Conservation (phyloP, 805 yeast genomes). For the Candida golubevii region DNA sequence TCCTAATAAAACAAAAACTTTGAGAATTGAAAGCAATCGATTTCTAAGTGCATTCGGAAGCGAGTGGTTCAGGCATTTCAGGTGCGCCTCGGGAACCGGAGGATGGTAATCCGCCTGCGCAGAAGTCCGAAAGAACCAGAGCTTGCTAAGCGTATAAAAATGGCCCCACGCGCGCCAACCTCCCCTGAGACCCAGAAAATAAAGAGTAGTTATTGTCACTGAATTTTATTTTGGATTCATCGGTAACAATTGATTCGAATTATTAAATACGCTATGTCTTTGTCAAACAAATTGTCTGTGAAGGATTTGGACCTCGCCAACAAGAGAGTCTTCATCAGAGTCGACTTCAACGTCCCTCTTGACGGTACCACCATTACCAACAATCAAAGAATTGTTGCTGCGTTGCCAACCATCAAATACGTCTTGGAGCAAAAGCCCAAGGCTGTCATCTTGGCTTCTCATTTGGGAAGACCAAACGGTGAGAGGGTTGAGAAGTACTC, state of each 20-base stretch:
- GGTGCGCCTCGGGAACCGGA: not conserved
- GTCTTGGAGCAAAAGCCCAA: constrained; percentile 89
- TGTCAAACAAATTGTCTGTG: constrained; percentile 89
- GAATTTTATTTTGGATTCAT: not conserved
- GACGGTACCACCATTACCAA: constrained; percentile 97
- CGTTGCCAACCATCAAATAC: constrained; percentile 96
- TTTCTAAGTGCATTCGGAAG: too few species aligned
- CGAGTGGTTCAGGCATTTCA: too few species aligned
- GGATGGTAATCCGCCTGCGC: constrained; percentile 9
- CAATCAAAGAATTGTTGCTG: constrained; percentile 99
- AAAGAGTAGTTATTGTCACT: constrained; percentile 1
- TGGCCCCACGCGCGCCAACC: constrained; percentile 5
- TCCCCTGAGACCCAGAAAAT: not conserved
- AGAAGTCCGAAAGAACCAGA: constrained; percentile 5
- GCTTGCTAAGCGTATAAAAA: constrained; percentile 4
- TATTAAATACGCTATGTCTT: constrained; percentile 59
- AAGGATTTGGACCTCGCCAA: constrained; percentile 80
- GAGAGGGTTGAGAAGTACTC: constrained; percentile 82
- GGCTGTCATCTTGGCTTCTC: constrained; percentile 90
- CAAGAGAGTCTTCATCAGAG: constrained; percentile 98
- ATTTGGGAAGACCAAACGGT: constrained; percentile 99
- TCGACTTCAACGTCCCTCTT: constrained; percentile 91
- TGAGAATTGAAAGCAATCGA: too few species aligned
- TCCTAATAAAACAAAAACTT: too few species aligned
- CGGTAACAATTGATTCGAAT: constrained; percentile 8